Base-by-base conservation (phyloP, 2,329 filamentous ascomycete species). In the Colletotrichum lupini region DNA sequence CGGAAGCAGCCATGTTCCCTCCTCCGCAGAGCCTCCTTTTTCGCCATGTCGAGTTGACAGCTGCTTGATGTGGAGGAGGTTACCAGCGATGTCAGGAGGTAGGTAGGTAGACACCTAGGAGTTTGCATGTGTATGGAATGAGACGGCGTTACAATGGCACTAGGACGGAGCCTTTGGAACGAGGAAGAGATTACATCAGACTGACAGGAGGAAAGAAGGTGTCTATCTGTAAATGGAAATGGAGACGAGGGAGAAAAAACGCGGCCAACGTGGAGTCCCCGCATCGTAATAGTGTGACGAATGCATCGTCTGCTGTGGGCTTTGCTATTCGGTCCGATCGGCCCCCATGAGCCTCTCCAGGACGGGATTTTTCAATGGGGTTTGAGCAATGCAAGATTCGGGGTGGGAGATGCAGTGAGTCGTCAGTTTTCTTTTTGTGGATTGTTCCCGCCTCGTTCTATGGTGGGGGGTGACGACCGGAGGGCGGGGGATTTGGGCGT, bases 321-420 rank as follows among this genome's bases (percentile, higher is more conserved):
- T 19, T 22, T 53, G 58, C 42, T 55, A 72, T 69, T 72, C 69
- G 69, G 69, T 35, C 69, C 69, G 65, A 64, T 60, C 24, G 11
- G n/a, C 1, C 0, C 16, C 58, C 22, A 24, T 70, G 16, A 26
- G 30, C 26, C 49, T 35, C n/a, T 9, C 22, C 9, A 22, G 32
- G 22, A 26, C 59, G 42, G 7, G 8, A 4, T 49, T 11, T 11
- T n/a, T 5, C 42, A n/a, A n/a, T 22, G 42, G 42, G 12, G 19
- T 49, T 49, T n/a, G 42, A 49, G 37, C 19, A 22, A 49, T 49
- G 42, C 42, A 49, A 22, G 42, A 49, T 49, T 49, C 42, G 42
- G 42, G 42, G 42, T 46, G 42, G 16, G 42, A 19, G 42, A 46
- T 46, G 42, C 42, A 46, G 42, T 46, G 42, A 46, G 42, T n/a